These are phyloP conservation scores for Ceratobasidium sp. DNA, from an alignment of 1,284 basidiomycete species.

Conservation along the genomic window DNA sequence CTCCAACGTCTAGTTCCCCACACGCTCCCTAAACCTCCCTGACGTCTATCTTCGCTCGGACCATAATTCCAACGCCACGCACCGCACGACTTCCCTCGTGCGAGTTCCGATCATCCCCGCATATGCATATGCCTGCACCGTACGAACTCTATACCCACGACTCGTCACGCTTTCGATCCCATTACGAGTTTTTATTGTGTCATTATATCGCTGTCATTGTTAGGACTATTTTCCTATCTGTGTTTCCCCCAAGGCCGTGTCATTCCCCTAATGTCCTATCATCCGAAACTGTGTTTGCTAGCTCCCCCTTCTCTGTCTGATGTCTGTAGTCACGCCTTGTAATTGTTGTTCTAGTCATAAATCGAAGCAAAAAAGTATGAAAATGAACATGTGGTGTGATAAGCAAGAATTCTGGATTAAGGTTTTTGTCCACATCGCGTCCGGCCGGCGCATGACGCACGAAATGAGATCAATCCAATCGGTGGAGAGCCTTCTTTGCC, in stretches of 20 bases:
- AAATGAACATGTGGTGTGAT: conserved; percentile 6
- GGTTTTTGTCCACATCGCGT: too few species aligned
- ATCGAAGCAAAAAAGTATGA: conserved; percentile 3
- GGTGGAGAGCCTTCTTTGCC: neutral
- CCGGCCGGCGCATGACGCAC: too few species aligned
- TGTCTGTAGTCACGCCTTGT: conserved; percentile 28
- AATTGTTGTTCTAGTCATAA: neutral
- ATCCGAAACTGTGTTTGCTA: conserved; percentile 20
- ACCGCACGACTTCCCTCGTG: neutral
- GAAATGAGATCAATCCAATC: conserved; percentile 8
- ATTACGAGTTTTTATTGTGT: conserved; percentile 28
- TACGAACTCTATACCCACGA: conserved; percentile 18
- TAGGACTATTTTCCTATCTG: conserved; percentile 9
- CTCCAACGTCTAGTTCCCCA: conserved; percentile 22
- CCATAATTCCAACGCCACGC: conserved; percentile 5
- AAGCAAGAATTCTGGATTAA: neutral
- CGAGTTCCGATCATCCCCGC: too few species aligned
- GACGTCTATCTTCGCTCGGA: neutral
- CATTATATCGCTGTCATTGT: neutral
- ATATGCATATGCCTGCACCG: neutral
- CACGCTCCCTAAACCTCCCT: neutral
- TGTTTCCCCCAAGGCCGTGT: conserved; percentile 10
- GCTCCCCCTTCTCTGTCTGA: neutral
- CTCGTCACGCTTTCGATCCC: neutral
- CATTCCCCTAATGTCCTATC: neutral